phyloP scores from a whole-genome alignment of 805 yeast genomes.

The Saccharomycopsis sp. region DNA sequence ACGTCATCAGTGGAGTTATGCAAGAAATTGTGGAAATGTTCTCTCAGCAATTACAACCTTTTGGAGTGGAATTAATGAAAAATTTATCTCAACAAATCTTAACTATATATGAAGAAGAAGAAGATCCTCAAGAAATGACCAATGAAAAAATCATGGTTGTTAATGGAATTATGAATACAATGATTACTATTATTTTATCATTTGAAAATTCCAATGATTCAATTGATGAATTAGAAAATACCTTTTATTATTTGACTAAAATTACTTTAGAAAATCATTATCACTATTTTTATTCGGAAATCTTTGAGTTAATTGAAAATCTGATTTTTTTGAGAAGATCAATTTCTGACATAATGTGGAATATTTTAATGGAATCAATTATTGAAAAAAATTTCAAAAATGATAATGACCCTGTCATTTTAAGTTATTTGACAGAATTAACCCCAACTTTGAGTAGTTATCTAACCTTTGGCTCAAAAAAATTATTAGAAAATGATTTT shows the following conservation, averaged over 20 bases:
- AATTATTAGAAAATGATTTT: slow-evolving; percentile 18
- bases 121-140: slow-evolving; percentile 30
- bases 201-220: slow-evolving; percentile 71
- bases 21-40: slow-evolving; percentile 91
- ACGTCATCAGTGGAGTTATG: slow-evolving; percentile 80
- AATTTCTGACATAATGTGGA: slow-evolving; percentile 70
- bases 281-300: slow-evolving; percentile 67
- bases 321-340: slow-evolving; percentile 49
- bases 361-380: slow-evolving; percentile 40
- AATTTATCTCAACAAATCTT: slow-evolving; percentile 67
- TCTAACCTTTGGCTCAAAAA: slow-evolving; percentile 44
- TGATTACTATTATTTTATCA: slow-evolving; percentile 70
- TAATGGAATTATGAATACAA: slow-evolving; percentile 67
- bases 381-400: slow-evolving; percentile 22
- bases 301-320: slow-evolving; percentile 65
- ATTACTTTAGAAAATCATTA: slow-evolving; percentile 55
- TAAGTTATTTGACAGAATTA: slow-evolving; percentile 65
- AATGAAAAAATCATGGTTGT: slow-evolving; percentile 78
- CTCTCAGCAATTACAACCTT: slow-evolving; percentile 84
- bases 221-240: slow-evolving; percentile 52
- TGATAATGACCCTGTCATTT: slow-evolving; percentile 39
- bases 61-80: slow-evolving; percentile 59
- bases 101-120: slow-evolving; percentile 54
- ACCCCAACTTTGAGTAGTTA: slow-evolving; percentile 66
- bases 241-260: slow-evolving; percentile 58